Base-by-base conservation (phyloP, 129 eudicot species). In the Flaveria trinervia region DNA sequence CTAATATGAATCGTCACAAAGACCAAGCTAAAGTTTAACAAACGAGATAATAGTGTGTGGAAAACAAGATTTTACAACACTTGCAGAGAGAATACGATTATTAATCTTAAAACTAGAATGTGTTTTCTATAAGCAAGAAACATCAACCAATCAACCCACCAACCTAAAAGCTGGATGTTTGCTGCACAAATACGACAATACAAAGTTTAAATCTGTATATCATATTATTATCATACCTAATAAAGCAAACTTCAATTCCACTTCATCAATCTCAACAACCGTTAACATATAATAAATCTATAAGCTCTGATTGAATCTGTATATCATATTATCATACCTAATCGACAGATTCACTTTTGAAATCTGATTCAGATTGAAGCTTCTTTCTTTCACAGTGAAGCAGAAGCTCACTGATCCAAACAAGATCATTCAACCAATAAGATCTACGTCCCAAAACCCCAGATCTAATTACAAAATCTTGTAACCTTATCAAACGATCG, bases 361-460 rank as follows among this genome's bases (percentile, higher is more conserved):
- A 9, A 59, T 44, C 72, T 77, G 78, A 60, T 73, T 14, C 65
- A 74, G 64, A 59, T 23, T 75, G 17, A 28, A 75, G 15, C 15
- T 81, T 48, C 50, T 59, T 68, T 59, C 71, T 56, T 45, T 45
- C 49, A 57, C 71, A 5, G 84, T 67, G 72, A 75, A 81, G 76
- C 80, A 69, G 60, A 75, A 26, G n/a, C 57, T 81, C 30, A 76
- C 44, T 20, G 80, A 81, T 16, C 80, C 72, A 50, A 15, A 81
- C 39, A 75, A 60, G 56, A 81, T 30, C 84, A 81, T 81, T 59
- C 60, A 48, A 66, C 14, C 57, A 30, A 7, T 5, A 33, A 43
- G 68, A 62, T 62, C 68, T 28, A 30, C 68, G 14, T 62, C 20
- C 4, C 13, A 13, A 62, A 28, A 62, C 52, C 60, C 20, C 64